phyloP scores from a whole-genome alignment of 2,329 filamentous ascomycete species.

The Fonsecaea pedrosoi region DNA sequence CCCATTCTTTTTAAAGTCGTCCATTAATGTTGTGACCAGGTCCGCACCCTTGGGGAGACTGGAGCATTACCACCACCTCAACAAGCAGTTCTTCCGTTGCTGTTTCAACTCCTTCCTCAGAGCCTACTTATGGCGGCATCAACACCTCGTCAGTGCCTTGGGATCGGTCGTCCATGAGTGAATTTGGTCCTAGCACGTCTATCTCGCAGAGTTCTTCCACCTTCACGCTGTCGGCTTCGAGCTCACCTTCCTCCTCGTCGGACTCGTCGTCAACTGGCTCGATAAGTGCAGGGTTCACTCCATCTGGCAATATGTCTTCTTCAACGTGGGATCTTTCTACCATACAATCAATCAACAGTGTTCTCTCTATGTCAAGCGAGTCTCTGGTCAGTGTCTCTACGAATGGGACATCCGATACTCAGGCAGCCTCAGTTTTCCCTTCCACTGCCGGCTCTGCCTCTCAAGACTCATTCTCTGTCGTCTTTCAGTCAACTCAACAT shows the following conservation, averaged over 20 bases:
- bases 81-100: not conserved
- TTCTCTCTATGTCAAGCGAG: not conserved
- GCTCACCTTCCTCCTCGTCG: not conserved
- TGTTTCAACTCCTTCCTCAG: not conserved
- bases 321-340: not conserved
- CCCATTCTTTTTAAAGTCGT: not conserved
- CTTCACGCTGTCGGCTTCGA: not conserved
- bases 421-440: conserved; percentile 1
- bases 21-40: not conserved
- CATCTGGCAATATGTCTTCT: not conserved
- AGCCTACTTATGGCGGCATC: not conserved
- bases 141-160: not conserved
- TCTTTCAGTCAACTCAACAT: not conserved
- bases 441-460: not conserved
- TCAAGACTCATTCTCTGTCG: not conserved
- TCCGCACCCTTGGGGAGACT: conserved; percentile 10
- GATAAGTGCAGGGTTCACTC: not conserved
- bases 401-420: conserved; percentile 3
- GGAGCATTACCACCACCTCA: conserved; percentile 1
- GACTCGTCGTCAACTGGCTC: not conserved
- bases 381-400: not conserved
- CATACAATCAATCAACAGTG: not conserved
- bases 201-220: not conserved
- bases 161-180: not conserved
- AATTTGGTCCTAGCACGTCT: not conserved